Evolutionary conservation across 768 basidiomycete genomes (phyloP).

Genomic region (Tylopilus sp.): DNA sequence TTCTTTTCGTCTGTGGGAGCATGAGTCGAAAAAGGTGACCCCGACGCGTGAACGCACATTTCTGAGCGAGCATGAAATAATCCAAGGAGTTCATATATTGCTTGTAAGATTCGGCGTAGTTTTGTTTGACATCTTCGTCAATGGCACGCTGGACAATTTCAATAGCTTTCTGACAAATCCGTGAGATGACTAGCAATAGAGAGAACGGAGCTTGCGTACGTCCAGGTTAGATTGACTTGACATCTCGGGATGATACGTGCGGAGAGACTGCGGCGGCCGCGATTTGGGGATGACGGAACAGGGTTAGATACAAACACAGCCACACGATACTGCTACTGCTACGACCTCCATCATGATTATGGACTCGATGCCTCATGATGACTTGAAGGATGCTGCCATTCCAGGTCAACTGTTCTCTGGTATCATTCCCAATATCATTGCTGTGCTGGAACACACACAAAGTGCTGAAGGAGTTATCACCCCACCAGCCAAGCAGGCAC

Average conservation of each 20-base stretch:
- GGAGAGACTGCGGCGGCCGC: background rate
- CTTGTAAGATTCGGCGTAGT: conserved; percentile 94
- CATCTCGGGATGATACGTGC: conserved; percentile 30
- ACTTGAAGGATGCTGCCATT: conserved; percentile 17
- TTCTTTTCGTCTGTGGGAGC: conserved; percentile 71
- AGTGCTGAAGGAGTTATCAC: conserved; percentile 50
- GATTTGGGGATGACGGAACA: background rate
- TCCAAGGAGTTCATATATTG: conserved; percentile 93
- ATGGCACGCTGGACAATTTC: conserved; percentile 91
- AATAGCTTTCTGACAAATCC: conserved; percentile 62
- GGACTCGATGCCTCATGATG: background rate
- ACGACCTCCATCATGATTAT: background rate
- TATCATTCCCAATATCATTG: conserved; percentile 57
- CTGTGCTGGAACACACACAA: conserved; percentile 59
- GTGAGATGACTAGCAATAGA: conserved; percentile 11
- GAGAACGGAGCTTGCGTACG: conserved; percentile 31
- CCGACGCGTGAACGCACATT: conserved; percentile 49
- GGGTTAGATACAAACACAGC: conserved; percentile 12
- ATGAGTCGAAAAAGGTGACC: background rate
- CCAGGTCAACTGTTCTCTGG: conserved; percentile 51
- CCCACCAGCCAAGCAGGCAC: conserved; percentile 59
- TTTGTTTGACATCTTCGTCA: conserved; percentile 88
- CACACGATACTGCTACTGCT: too few species aligned
- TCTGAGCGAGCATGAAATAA: conserved; percentile 97
- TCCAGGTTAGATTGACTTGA: conserved; percentile 45